A percentile compares a stretch with the other conserved stretches of the same genome.
Evolutionary conservation across 2,329 filamentous ascomycete species (phyloP).

Genomic region (Aspergillus arachidicola): DNA sequence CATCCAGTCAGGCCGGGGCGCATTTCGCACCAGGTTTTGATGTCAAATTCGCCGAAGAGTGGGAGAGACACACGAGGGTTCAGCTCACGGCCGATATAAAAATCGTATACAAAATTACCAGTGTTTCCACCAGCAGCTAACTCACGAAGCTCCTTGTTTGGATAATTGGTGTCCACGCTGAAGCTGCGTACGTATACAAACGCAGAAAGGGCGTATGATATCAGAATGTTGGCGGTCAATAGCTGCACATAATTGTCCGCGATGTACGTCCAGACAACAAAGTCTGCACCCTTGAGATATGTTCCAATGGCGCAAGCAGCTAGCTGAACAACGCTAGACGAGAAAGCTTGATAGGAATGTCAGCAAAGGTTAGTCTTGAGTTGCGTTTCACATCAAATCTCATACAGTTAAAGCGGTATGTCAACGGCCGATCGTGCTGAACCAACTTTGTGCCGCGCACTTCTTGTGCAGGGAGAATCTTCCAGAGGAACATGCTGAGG

Average conservation of each 20-base stretch:
- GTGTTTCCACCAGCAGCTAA: conserved; percentile 76
- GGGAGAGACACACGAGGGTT: conserved; percentile 72
- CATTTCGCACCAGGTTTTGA: conserved; percentile 85
- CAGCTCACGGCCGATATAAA: conserved; percentile 90
- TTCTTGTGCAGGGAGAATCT: conserved; percentile 71
- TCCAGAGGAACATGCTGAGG: conserved; percentile 71
- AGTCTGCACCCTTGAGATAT: conserved; percentile 71
- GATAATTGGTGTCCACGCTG: conserved; percentile 59
- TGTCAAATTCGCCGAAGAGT: conserved; percentile 67
- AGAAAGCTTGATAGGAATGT: conserved; percentile 59
- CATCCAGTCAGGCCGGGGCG: conserved; percentile 85
- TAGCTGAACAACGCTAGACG: conserved; percentile 69
- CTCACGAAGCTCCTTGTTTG: conserved; percentile 70
- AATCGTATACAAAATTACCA: conserved; percentile 86
- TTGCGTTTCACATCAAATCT: conserved; percentile 17
- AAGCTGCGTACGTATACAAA: conserved; percentile 82
- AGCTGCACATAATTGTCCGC: conserved; percentile 84
- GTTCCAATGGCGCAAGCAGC: conserved; percentile 71
- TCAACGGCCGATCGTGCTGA: conserved; percentile 66
- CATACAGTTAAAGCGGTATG: conserved; percentile 75
- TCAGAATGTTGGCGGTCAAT: conserved; percentile 75
- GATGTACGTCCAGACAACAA: conserved; percentile 85
- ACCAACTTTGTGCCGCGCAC: conserved; percentile 68
- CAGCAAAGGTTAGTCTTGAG: conserved; percentile 5
- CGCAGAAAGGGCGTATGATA: conserved; percentile 70